Percentiles rank a stretch among this genome's conserved stretches.
These are phyloP conservation scores for Rossbeevera mucosa DNA, from an alignment of 768 basidiomycete genomes.

Conservation along the genomic window DNA sequence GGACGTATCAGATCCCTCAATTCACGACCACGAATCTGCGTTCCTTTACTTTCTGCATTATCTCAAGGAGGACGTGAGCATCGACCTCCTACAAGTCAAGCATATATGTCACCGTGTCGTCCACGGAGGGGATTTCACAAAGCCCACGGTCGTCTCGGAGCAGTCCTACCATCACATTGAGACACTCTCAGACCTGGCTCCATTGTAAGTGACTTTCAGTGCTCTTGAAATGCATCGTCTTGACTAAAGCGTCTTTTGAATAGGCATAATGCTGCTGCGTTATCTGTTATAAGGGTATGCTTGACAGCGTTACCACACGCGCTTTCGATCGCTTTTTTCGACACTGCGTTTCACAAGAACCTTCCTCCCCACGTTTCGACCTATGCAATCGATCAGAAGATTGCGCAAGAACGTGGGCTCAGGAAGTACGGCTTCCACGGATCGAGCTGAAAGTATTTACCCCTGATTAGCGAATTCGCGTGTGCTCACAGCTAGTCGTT, in stretches of 20 bases:
- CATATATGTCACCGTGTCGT: constrained; percentile 78
- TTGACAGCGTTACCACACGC: constrained; percentile 60
- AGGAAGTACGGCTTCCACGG: constrained; percentile 94
- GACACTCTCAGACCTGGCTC: constrained; percentile 73
- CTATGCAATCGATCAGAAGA: constrained; percentile 67
- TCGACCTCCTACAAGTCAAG: constrained; percentile 42
- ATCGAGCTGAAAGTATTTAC: constrained; percentile 49
- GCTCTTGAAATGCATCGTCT: background rate
- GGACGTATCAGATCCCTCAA: constrained; percentile 29
- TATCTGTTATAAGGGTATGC: constrained; percentile 58
- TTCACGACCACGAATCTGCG: constrained; percentile 57
- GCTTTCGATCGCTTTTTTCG: constrained; percentile 79
- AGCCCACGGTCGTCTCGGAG: constrained; percentile 63
- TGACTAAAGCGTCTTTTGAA: background rate
- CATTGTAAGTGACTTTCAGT: constrained; percentile 48
- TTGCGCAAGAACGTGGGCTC: constrained; percentile 61
- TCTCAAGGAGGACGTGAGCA: constrained; percentile 38
- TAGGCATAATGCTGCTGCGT: constrained; percentile 61
- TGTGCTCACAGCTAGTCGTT: background rate
- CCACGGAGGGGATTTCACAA: constrained; percentile 77
- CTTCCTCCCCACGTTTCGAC: constrained; percentile 73
- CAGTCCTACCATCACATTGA: constrained; percentile 70
- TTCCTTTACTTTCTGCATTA: constrained; percentile 56
- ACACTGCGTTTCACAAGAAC: constrained; percentile 78
- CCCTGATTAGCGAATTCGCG: background rate